phyloP scores from a whole-genome alignment of 225 moss, liverwort and hornwort genomes.

The Sphagnum tenellum region DNA sequence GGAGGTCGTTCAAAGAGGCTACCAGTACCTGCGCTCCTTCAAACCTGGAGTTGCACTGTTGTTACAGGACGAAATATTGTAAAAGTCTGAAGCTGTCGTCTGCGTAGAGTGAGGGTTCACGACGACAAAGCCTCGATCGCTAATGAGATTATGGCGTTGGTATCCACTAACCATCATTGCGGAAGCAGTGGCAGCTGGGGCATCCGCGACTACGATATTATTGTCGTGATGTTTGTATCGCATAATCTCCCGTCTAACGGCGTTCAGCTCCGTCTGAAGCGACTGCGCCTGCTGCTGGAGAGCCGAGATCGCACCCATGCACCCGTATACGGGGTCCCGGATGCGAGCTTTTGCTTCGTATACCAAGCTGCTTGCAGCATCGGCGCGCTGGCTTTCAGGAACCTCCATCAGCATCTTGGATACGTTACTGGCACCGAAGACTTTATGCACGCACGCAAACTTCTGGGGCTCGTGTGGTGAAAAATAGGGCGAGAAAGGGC shows the following conservation, averaged over 20 bases:
- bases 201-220: conserved; percentile 10
- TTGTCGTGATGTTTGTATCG: conserved; percentile 20
- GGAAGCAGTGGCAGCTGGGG: no score
- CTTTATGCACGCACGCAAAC: conserved; percentile 47
- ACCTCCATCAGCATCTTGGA: conserved; percentile 57
- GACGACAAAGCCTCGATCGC: conserved; percentile 10
- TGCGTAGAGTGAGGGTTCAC: conserved; percentile 12
- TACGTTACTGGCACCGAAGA: conserved; percentile 51
- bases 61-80: conserved; percentile 26
- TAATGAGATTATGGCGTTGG: conserved; percentile 5
- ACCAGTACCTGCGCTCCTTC: conserved; percentile 37
- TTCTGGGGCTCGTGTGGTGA: conserved; percentile 51
- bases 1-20: conserved; percentile 7
- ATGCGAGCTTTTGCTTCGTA: conserved; percentile 48
- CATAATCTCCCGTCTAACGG: conserved; percentile 30
- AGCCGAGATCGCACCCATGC: conserved; percentile 40
- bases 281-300: conserved; percentile 41
- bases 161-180: conserved; percentile 16
- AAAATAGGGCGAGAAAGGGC: conserved; percentile 47
- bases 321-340: conserved; percentile 46
- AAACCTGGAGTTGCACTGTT: conserved; percentile 31
- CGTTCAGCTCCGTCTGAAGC: conserved; percentile 26
- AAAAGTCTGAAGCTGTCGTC: conserved; percentile 19
- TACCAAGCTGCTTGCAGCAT: conserved; percentile 46
- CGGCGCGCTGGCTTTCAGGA: conserved; percentile 38